A percentile compares a stretch with the other conserved stretches of the same genome.
Evolutionary conservation across 805 yeast species (phyloP).

Genomic region (Candida railenensis): DNA sequence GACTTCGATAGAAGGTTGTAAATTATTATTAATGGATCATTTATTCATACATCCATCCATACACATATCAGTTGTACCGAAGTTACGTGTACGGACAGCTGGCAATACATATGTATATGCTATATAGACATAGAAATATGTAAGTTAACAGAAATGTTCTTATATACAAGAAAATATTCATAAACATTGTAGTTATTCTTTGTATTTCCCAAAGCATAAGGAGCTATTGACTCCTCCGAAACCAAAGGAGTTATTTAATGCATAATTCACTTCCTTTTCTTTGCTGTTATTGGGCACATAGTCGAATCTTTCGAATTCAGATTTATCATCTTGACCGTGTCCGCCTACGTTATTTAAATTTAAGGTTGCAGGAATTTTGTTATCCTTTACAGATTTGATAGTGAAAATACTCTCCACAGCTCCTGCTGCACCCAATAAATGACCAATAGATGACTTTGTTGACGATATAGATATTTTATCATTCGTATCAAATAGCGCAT

Average conservation of each 20-base stretch:
- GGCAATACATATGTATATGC: too few species aligned
- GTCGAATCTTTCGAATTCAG: conserved; percentile 48
- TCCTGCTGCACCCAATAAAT: conserved; percentile 94
- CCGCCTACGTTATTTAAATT: conserved; percentile 60
- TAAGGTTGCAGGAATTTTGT: conserved; percentile 73
- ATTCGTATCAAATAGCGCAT: conserved; percentile 43
- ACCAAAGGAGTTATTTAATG: conserved; percentile 89
- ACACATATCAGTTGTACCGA: too few species aligned
- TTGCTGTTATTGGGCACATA: conserved; percentile 54
- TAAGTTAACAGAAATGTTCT: too few species aligned
- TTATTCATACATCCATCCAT: too few species aligned
- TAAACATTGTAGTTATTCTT: too few species aligned
- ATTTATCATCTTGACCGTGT: conserved; percentile 42
- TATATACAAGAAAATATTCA: too few species aligned
- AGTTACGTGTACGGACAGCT: too few species aligned
- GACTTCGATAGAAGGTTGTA: neutral
- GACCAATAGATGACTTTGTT: conserved; percentile 92
- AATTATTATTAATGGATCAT: too few species aligned
- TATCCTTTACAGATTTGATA: conserved; percentile 57
- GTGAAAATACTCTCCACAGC: conserved; percentile 88
- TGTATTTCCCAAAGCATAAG: conserved; percentile 44
- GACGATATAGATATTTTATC: conserved; percentile 60
- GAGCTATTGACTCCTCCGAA: conserved; percentile 96
- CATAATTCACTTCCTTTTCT: conserved; percentile 46
- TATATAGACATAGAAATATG: too few species aligned